Conservation (phyloP, 352 stramenopile species). For the Globisporangium parvum region DNA sequence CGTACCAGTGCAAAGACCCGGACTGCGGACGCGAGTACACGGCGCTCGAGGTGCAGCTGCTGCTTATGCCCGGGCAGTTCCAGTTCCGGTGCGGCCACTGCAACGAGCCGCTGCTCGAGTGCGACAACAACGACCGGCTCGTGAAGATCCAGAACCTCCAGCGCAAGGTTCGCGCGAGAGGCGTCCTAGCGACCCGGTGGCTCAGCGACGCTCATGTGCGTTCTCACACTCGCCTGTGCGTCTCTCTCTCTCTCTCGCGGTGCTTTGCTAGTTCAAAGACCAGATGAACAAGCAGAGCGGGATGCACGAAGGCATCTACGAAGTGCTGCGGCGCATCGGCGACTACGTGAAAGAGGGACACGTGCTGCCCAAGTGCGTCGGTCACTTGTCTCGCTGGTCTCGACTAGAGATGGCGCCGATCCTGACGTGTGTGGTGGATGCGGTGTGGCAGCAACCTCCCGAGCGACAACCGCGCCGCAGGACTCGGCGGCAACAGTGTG, state of each 20-base stretch:
- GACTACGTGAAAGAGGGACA: constrained; percentile 78
- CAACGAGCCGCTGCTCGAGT: constrained; percentile 81
- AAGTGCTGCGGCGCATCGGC: constrained; percentile 74
- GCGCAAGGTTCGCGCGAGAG: constrained; percentile 40
- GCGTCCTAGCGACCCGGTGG: neutral
- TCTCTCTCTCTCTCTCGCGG: too few relatives aligned
- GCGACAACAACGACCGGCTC: constrained; percentile 83
- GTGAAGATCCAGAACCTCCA: constrained; percentile 69
- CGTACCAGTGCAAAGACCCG: constrained; percentile 80
- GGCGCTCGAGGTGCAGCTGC: constrained; percentile 70
- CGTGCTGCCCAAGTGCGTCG: constrained; percentile 42
- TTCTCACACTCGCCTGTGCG: neutral
- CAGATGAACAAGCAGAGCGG: constrained; percentile 85
- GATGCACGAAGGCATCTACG: constrained; percentile 83
- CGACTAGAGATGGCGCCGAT: neutral
- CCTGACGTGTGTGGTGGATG: neutral
- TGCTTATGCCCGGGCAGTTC: constrained; percentile 79
- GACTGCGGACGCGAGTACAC: constrained; percentile 86
- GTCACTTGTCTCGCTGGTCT: neutral
- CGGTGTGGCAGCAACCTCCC: constrained; percentile 52
- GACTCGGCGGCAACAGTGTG: constrained; percentile 63
- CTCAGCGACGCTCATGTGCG: neutral
- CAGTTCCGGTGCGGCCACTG: constrained; percentile 85
- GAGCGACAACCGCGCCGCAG: constrained; percentile 80
- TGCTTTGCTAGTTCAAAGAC: constrained; percentile 60